Base-by-base conservation (phyloP, 371 early-diverging fungal species). In the Phascolomyces articulosus region DNA sequence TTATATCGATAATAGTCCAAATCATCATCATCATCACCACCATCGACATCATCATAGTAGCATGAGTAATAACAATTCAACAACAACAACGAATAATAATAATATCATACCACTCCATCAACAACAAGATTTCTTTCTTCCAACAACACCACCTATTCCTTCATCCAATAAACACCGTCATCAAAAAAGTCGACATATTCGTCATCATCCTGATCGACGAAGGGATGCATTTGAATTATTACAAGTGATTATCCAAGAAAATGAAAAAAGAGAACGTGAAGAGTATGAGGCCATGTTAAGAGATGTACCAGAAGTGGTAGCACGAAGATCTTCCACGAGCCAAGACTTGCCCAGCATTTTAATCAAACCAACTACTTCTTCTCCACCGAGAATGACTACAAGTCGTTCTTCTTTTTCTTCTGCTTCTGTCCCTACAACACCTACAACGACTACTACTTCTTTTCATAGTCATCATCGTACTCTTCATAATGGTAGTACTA, bases 241-340 rank as follows among this genome's bases (percentile, higher is more conserved):
- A 41, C 80, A 80, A 57, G 65, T 69, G 6, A 69, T 80, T 21
- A 75, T 80, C 4, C 70, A 68, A 64, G 77, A 77, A 56, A 67
- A 75, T 58, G 68, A 80, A 57, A 67, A 72, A 56, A 27, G 59
- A 38, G 75, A 77, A 53, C 66, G 69, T 27, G 63, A 73, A 62
- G 70, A 78, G 55, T 68, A 73, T 21, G 75, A 72, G 51, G 63
- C 61, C 16, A 69, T 71, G 70, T 23, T 72, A 38, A 61, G 67
- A 55, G 68, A 74, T 49, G 68, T 65, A n/a, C 72, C 68, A 15
- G 55, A 62, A 15, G 48, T 70, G 9, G 56, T 70, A 27, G 51
- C 58, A 23, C 66, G 58, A 26, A 28, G 58, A 31, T 44, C 44
- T 13, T 57, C 53, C 34, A 24, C 56, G 29, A 57, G 58, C 40